Base-by-base conservation (phyloP, 2,329 filamentous ascomycete genomes). In the Bipolaris bicolor region DNA sequence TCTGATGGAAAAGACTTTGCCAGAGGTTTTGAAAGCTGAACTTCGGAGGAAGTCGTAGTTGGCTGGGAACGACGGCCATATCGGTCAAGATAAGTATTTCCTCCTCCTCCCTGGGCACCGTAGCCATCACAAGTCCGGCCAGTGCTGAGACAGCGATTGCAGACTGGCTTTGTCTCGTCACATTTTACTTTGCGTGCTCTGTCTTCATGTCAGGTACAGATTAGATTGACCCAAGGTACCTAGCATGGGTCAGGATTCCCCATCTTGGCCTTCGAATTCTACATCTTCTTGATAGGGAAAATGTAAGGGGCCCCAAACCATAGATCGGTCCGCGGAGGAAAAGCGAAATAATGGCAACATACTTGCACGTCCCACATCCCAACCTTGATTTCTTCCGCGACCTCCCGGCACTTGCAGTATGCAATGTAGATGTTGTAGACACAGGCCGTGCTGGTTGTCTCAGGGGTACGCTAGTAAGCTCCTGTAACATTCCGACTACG, bases 81-180 rank as follows among this genome's bases (percentile, higher is more conserved):
- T 45, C 57, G 26, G 36, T 56, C 48, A 31, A 51, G 49, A 37
- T 60, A 60, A 24, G 52, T 57, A 15, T 60, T 57, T 16, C 76
- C 75, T 9, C 71, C 74, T 3, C 76, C 74, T 22, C 77, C 76
- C 76, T 76, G 77, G 39, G 80, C 68, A 59, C 76, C 82, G 58
- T 80, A 81, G 13, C 79, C 78, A 49, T 80, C 77, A 55, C 77
- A 79, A 43, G 69, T 68, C 4, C 76, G 71, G 7, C 75, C 75
- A 1, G 76, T 77, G 5, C 62, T 72, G 5, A 62, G 57, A 56
- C 77, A 79, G 18, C 72, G 72, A 20, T 66, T 57, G 56, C 77
- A 79, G 20, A 69, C 71, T 10, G 77, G 77, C 22, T 68, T 67
- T 5, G 60, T 61, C 59, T 80, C 77, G 47, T 80, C 79, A 44